A percentile compares a stretch with the other conserved stretches of the same genome.
Evolutionary conservation across 1,139 yeast species (phyloP).

Genomic region (Lodderomyces elongisporus): DNA sequence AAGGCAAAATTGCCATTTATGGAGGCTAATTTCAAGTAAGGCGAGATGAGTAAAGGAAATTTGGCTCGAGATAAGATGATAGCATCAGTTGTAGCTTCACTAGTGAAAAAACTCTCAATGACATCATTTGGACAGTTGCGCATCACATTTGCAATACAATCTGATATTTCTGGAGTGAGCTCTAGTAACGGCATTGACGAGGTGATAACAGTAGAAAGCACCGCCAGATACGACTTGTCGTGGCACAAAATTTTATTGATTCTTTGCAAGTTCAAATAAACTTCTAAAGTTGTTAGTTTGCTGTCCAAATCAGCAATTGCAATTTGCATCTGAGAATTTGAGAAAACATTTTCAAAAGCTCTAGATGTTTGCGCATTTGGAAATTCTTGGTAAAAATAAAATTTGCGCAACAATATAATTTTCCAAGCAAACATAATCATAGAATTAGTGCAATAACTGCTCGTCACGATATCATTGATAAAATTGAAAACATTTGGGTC

Average conservation of each 20-base stretch:
- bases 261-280: constrained; percentile 40
- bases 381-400: constrained; percentile 42
- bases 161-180: constrained; percentile 51
- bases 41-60: constrained; percentile 63
- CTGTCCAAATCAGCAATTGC: constrained; percentile 27
- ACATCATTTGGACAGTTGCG: constrained; percentile 51
- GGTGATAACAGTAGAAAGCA: constrained; percentile 54
- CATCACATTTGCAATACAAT: constrained; percentile 47
- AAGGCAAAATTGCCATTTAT: constrained; percentile 65
- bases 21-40: constrained; percentile 58
- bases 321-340: constrained; percentile 17
- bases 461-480: constrained; percentile 34
- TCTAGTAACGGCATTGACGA: constrained; percentile 61
- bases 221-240: constrained; percentile 52
- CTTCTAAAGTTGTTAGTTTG: constrained; percentile 29
- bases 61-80: constrained; percentile 63
- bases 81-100: constrained; percentile 50
- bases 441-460: constrained; percentile 33
- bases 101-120: constrained; percentile 54
- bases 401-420: constrained; percentile 54
- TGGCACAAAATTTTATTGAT: constrained; percentile 43
- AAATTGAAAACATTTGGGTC: constrained; percentile 37
- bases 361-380: constrained; percentile 10
- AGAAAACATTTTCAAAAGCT: constrained; percentile 11
- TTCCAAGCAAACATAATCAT: constrained; percentile 69